Evolutionary conservation across 2,329 filamentous ascomycete species (phyloP).

Genomic region (Xylariaceae sp.): DNA sequence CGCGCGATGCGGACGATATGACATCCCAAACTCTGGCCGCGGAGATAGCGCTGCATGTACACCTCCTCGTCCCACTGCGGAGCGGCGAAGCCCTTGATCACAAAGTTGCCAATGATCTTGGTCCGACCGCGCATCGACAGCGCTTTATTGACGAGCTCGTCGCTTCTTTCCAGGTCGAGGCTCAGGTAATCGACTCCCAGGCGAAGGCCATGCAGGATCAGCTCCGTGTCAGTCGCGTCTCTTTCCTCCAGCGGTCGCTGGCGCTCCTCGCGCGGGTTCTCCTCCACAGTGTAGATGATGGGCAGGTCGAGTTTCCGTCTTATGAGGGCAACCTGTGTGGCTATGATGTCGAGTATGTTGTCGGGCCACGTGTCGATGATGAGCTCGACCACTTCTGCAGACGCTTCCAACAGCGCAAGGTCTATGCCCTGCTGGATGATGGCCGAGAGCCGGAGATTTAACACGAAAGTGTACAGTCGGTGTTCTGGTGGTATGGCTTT

Average conservation of each 20-base stretch:
- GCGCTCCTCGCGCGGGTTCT: constrained; percentile 40
- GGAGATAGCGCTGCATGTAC: constrained; percentile 49
- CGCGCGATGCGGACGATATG: constrained; percentile 58
- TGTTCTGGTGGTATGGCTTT: constrained; percentile 54
- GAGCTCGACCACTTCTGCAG: constrained; percentile 55
- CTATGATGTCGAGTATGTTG: constrained; percentile 43
- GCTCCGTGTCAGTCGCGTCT: constrained; percentile 44
- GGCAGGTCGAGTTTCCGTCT: constrained; percentile 51
- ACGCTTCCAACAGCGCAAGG: constrained; percentile 49
- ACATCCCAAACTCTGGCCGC: constrained; percentile 51
- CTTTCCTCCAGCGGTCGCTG: constrained; percentile 34
- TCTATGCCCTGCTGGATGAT: constrained; percentile 48
- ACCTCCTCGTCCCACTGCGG: constrained; percentile 51
- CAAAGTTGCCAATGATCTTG: constrained; percentile 56
- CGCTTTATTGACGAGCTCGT: constrained; percentile 43
- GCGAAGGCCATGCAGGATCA: constrained; percentile 59
- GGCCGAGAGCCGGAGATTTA: constrained; percentile 56
- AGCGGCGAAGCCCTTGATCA: constrained; percentile 39
- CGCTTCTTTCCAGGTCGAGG: constrained; percentile 54
- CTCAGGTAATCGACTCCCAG: constrained; percentile 61
- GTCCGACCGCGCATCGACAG: constrained; percentile 50
- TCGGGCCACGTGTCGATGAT: constrained; percentile 53
- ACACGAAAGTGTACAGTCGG: constrained; percentile 54
- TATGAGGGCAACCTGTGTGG: constrained; percentile 51
- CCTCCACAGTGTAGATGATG: constrained; percentile 53